These are phyloP conservation scores for Xylaria intraflava DNA, from an alignment of 495 filamentous ascomycete species.

Conservation along the genomic window DNA sequence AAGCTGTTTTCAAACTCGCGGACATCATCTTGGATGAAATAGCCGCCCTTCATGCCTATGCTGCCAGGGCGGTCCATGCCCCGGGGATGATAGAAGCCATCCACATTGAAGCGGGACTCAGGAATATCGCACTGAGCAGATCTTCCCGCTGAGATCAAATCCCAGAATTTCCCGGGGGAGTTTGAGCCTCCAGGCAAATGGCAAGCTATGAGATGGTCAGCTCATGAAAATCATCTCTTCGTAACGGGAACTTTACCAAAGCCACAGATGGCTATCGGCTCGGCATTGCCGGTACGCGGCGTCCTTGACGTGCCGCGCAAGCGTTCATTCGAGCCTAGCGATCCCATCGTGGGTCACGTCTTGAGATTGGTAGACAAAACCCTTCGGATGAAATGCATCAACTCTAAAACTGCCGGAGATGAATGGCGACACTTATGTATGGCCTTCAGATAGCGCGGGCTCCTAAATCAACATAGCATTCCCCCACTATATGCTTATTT, in stretches of 20 bases:
- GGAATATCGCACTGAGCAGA: conserved; percentile 10
- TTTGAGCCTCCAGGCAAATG: conserved; percentile 4
- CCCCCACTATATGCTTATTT: no score
- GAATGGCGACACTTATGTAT: no score
- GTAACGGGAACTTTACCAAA: conserved; percentile 37
- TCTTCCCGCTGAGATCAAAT: conserved; percentile 2
- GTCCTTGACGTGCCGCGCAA: no score
- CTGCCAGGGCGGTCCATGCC: background rate
- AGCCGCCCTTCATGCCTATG: conserved; percentile 20
- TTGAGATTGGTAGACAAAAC: no score
- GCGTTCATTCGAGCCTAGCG: no score
- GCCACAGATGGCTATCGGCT: conserved; percentile 40
- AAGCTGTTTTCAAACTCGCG: conserved; percentile 36
- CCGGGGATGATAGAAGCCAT: conserved; percentile 22
- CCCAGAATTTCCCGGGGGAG: conserved; percentile 6
- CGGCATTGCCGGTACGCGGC: no score
- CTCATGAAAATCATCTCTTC: background rate
- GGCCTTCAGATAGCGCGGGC: no score
- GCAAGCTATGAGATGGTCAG: background rate
- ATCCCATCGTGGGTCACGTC: no score
- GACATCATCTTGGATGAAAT: conserved; percentile 33
- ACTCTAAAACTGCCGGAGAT: no score
- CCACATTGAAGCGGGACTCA: conserved; percentile 7
- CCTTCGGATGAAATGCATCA: no score
- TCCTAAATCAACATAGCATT: no score